A percentile compares a stretch with the other conserved stretches of the same genome.
Evolutionary conservation across 2,329 filamentous ascomycete genomes (phyloP).

Genomic region (Talaromyces sp.): DNA sequence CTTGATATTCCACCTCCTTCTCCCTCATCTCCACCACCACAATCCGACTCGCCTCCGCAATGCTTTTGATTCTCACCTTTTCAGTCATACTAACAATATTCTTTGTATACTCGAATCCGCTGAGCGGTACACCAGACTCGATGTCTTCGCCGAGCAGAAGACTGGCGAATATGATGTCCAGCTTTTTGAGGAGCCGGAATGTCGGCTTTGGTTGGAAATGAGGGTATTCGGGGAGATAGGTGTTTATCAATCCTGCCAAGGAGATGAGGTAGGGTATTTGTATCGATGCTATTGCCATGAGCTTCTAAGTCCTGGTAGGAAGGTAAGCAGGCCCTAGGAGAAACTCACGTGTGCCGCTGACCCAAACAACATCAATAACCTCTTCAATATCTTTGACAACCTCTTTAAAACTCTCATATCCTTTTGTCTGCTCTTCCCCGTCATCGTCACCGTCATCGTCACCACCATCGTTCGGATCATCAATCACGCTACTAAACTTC

Average conservation of each 20-base stretch:
- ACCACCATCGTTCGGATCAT: background rate
- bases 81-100: slow-evolving; percentile 66
- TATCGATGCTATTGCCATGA: slow-evolving; percentile 57
- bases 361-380: slow-evolving; percentile 78
- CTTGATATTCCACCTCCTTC: slow-evolving; percentile 43
- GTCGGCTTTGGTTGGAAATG: slow-evolving; percentile 61
- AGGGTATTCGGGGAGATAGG: slow-evolving; percentile 69
- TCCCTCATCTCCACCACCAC: slow-evolving; percentile 64
- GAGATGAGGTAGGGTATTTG: slow-evolving; percentile 82
- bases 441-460: slow-evolving; percentile 30
- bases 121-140: slow-evolving; percentile 61
- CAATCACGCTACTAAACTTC: slow-evolving; percentile 39
- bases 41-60: slow-evolving; percentile 73
- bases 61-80: slow-evolving; percentile 79
- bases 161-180: slow-evolving; percentile 80
- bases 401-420: slow-evolving; percentile 63
- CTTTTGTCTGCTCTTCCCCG: slow-evolving; percentile 40
- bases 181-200: slow-evolving; percentile 69
- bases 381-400: slow-evolving; percentile 71
- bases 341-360: slow-evolving; percentile 75
- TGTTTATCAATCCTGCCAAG: slow-evolving; percentile 68
- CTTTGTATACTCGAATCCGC: slow-evolving; percentile 64
- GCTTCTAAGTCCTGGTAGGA: background rate
- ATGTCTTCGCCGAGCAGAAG: slow-evolving; percentile 66
- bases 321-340: background rate